Conservation (phyloP, 495 filamentous ascomycete species). For the Aspergillus biplanus region DNA sequence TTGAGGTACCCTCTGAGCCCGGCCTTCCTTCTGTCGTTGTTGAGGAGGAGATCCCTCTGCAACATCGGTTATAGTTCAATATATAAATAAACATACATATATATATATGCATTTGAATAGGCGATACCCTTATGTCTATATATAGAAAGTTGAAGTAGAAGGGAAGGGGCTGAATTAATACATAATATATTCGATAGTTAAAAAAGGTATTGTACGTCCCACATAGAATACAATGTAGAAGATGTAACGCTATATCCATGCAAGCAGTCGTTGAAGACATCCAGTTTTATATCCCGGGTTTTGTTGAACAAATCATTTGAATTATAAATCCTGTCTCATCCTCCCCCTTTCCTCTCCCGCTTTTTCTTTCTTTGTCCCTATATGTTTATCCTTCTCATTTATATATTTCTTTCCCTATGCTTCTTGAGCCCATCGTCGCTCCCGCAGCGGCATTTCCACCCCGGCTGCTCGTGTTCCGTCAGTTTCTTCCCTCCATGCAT, state of each 20-base stretch:
- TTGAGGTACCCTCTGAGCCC: slow-evolving; percentile 4
- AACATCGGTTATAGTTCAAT: slow-evolving; percentile 23
- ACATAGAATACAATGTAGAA: slow-evolving; percentile 3
- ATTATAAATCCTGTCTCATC: background rate
- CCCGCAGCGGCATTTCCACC: slow-evolving; percentile 70
- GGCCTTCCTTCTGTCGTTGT: background rate
- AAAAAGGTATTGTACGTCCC: background rate
- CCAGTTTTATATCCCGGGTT: slow-evolving; percentile 8
- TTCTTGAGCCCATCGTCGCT: slow-evolving; percentile 79
- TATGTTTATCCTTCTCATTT: background rate
- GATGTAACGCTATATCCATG: slow-evolving; percentile 10
- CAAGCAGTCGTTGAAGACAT: slow-evolving; percentile 19
- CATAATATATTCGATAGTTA: background rate
- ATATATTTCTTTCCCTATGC: slow-evolving; percentile 22
- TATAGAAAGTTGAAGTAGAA: too few species aligned
- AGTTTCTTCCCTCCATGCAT: slow-evolving; percentile 82
- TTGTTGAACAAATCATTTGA: slow-evolving; percentile 12
- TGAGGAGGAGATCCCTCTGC: background rate
- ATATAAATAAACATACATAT: background rate
- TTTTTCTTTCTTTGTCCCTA: background rate
- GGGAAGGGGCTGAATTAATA: too few species aligned
- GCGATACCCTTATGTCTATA: background rate
- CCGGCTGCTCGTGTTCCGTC: slow-evolving; percentile 60
- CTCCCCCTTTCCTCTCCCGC: background rate
- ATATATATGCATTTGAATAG: background rate